Evolutionary conservation across 108 stramenopile species (phyloP).

Genomic region (Conticribra guillardii): DNA sequence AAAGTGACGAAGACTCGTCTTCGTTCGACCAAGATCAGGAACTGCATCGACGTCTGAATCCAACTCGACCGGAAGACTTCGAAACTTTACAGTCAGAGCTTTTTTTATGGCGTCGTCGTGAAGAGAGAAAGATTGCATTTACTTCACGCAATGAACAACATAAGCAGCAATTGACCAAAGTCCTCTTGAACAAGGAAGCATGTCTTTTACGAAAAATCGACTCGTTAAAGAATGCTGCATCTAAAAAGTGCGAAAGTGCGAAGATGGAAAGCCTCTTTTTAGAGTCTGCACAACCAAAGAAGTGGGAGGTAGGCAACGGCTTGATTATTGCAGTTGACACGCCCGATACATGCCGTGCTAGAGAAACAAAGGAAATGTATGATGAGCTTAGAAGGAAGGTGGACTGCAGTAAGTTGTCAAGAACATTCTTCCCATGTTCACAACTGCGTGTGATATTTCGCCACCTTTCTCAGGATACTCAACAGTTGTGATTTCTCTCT

Average conservation of each 20-base stretch:
- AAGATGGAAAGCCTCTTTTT: constrained; percentile 19
- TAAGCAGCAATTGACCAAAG: constrained; percentile 24
- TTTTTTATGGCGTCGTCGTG: constrained; percentile 36
- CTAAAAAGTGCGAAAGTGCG: constrained; percentile 9
- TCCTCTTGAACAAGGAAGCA: constrained; percentile 22
- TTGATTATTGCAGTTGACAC: constrained; percentile 23
- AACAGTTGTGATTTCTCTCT: not conserved
- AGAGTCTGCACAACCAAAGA: constrained; percentile 18
- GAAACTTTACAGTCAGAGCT: constrained; percentile 29
- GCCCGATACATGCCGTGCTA: constrained; percentile 27
- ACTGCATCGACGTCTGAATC: constrained; percentile 31
- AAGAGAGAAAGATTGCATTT: constrained; percentile 31
- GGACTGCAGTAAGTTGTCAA: constrained; percentile 19
- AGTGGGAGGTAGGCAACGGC: constrained; percentile 27
- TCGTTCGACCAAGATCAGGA: constrained; percentile 15
- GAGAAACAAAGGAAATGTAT: constrained; percentile 33
- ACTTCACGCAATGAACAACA: constrained; percentile 12
- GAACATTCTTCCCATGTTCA: not conserved
- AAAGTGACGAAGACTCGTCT: not conserved
- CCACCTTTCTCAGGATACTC: not conserved
- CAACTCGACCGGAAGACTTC: constrained; percentile 34
- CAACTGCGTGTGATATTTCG: not conserved
- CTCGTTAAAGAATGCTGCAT: constrained; percentile 12
- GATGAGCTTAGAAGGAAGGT: constrained; percentile 20
- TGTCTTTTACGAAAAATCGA: constrained; percentile 37